These are phyloP conservation scores for Kluyveromyces nonfermentans DNA, from an alignment of 805 yeast species.

Conservation along the genomic window DNA sequence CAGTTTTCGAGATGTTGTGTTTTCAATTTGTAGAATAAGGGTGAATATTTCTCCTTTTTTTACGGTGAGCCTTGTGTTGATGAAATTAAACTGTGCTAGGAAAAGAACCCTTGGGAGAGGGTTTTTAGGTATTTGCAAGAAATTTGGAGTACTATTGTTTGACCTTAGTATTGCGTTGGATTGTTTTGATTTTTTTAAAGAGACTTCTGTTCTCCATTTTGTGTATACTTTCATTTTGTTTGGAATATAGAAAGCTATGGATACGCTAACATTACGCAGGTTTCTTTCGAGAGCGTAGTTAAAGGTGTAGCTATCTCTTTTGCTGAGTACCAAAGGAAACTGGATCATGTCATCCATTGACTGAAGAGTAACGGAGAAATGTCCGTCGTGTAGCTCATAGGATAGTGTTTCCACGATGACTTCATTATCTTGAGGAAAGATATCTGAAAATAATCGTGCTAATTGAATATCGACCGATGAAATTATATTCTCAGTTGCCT, in stretches of 20 bases:
- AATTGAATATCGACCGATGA: slow-evolving; percentile 28
- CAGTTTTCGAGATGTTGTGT: slow-evolving; percentile 17
- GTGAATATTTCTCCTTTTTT: slow-evolving; percentile 19
- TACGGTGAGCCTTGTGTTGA: slow-evolving; percentile 14
- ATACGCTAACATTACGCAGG: slow-evolving; percentile 21
- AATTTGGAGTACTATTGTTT: slow-evolving; percentile 1
- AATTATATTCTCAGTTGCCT: slow-evolving; percentile 7
- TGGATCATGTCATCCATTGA: slow-evolving; percentile 13
- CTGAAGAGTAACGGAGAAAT: slow-evolving; percentile 12
- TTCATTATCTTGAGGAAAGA: neutral
- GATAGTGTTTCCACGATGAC: neutral
- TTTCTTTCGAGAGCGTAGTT: slow-evolving; percentile 21
- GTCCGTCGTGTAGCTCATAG: slow-evolving; percentile 17
- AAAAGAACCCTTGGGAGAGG: slow-evolving; percentile 1
- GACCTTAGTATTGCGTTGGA: neutral
- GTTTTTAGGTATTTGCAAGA: slow-evolving; percentile 1
- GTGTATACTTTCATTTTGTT: slow-evolving; percentile 14
- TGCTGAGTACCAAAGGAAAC: slow-evolving; percentile 14
- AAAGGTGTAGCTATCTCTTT: slow-evolving; percentile 21
- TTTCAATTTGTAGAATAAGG: slow-evolving; percentile 21
- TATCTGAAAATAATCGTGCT: neutral
- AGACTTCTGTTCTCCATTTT: slow-evolving; percentile 27
- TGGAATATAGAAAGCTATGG: slow-evolving; percentile 12
- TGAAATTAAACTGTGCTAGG: slow-evolving; percentile 16
- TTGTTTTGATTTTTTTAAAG: slow-evolving; percentile 14